Conservation (phyloP, 2,329 filamentous ascomycete genomes). For the Claviceps sp. region DNA sequence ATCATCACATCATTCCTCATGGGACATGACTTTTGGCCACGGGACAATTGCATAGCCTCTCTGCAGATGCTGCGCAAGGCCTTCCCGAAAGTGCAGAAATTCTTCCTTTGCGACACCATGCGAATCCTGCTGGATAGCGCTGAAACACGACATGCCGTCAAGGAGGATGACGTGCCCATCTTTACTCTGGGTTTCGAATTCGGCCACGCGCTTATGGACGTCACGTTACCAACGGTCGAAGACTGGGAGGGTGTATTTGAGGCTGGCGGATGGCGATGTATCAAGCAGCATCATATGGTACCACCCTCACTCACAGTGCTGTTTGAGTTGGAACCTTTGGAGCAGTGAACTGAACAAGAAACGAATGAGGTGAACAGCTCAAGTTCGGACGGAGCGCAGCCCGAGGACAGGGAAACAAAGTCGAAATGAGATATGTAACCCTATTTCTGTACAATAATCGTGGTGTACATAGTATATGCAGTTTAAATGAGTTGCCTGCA, state of each 20-base stretch:
- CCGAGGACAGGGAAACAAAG: too few relatives aligned
- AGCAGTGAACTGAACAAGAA: background rate
- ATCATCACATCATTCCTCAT: constrained; percentile 9
- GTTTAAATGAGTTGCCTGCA: too few relatives aligned
- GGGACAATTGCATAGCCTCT: constrained; percentile 7
- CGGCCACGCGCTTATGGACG: constrained; percentile 8
- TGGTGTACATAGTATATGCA: too few relatives aligned
- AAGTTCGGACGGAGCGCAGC: too few relatives aligned
- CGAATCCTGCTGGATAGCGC: background rate
- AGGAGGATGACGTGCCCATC: constrained; percentile 5
- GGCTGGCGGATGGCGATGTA: constrained; percentile 6
- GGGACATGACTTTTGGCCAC: constrained; percentile 11
- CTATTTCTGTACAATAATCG: too few relatives aligned
- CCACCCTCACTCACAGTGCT: background rate
- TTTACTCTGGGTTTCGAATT: constrained; percentile 9
- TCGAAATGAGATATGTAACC: too few relatives aligned
- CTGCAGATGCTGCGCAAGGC: constrained; percentile 3
- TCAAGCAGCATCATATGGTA: constrained; percentile 4
- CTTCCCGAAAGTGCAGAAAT: constrained; percentile 7
- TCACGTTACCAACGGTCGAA: constrained; percentile 7
- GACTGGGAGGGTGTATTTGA: constrained; percentile 9
- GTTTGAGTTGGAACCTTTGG: background rate
- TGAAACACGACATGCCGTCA: background rate
- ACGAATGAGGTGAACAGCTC: too few relatives aligned
- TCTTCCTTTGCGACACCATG: constrained; percentile 6